Evolutionary conservation across 495 filamentous ascomycete genomes (phyloP).

Genomic region (Oidiodendron maius): DNA sequence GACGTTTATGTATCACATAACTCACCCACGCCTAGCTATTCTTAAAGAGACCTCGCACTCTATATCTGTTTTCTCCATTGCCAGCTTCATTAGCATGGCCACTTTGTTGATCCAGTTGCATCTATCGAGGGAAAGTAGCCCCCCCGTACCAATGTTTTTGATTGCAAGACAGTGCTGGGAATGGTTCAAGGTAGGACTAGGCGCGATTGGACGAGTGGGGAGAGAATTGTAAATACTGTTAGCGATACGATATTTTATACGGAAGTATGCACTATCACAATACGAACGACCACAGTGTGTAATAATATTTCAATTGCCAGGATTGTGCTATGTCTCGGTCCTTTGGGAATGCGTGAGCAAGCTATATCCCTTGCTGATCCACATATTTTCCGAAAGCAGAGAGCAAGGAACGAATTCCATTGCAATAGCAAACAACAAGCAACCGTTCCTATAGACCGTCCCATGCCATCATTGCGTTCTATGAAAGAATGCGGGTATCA

Average conservation of each 20-base stretch:
- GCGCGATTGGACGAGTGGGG: slow-evolving; percentile 22
- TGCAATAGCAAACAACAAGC: slow-evolving; percentile 15
- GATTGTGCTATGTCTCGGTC: slow-evolving; percentile 18
- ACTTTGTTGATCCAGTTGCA: slow-evolving; percentile 64
- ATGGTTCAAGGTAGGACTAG: slow-evolving; percentile 13
- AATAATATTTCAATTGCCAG: slow-evolving; percentile 12
- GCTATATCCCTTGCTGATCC: slow-evolving; percentile 10
- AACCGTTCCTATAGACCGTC: slow-evolving; percentile 14
- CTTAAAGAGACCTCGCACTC: slow-evolving; percentile 75
- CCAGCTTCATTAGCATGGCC: slow-evolving; percentile 71
- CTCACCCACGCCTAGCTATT: slow-evolving; percentile 75
- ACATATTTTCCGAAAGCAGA: slow-evolving; percentile 10
- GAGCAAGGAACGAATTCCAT: slow-evolving; percentile 4
- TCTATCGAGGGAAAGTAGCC: slow-evolving; percentile 57
- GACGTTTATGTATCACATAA: slow-evolving; percentile 74
- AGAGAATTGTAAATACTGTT: slow-evolving; percentile 15
- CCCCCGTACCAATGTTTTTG: slow-evolving; percentile 55
- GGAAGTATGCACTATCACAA: neutral
- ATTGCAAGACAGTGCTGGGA: slow-evolving; percentile 32
- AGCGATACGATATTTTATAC: neutral
- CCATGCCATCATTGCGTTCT: slow-evolving; percentile 21
- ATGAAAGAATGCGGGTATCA: slow-evolving; percentile 28
- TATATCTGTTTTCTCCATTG: slow-evolving; percentile 68
- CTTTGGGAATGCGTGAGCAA: slow-evolving; percentile 15
- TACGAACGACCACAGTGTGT: neutral